Evolutionary conservation across 805 yeast genomes (phyloP).

Genomic region (Kodamaea sagamina): DNA sequence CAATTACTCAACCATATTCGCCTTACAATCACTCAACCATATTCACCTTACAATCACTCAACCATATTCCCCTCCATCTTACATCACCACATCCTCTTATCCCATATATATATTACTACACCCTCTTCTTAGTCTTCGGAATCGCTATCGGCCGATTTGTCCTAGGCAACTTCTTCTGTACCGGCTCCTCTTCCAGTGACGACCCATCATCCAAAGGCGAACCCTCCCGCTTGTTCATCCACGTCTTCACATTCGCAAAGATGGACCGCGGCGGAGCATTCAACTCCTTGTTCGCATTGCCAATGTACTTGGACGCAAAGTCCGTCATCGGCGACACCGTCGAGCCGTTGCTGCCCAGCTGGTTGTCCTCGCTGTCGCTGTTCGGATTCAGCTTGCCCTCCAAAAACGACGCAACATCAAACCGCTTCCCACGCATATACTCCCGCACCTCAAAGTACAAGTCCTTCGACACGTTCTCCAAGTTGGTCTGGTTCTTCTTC

Average conservation of each 20-base stretch:
- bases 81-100: too few species aligned
- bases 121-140: slow-evolving; percentile 4
- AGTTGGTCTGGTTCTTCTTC: slow-evolving; percentile 68
- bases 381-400: slow-evolving; percentile 24
- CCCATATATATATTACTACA: not conserved
- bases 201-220: slow-evolving; percentile 9
- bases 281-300: slow-evolving; percentile 48
- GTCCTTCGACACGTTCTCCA: slow-evolving; percentile 76
- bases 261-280: slow-evolving; percentile 33
- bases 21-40: too few species aligned
- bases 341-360: slow-evolving; percentile 24
- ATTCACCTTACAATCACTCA: too few species aligned
- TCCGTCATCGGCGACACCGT: slow-evolving; percentile 58
- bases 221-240: slow-evolving; percentile 40
- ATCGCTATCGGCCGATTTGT: slow-evolving; percentile 14
- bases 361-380: slow-evolving; percentile 33
- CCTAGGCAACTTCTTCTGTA: slow-evolving; percentile 1
- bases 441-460: slow-evolving; percentile 83
- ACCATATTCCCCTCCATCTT: too few species aligned
- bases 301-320: slow-evolving; percentile 64
- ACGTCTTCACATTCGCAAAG: slow-evolving; percentile 43
- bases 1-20: too few species aligned
- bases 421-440: slow-evolving; percentile 54
- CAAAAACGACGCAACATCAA: slow-evolving; percentile 28
- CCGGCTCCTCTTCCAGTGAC: slow-evolving; percentile 10